phyloP scores from a whole-genome alignment of 1,284 basidiomycete genomes.

The Uromyces viciae-fabae region DNA sequence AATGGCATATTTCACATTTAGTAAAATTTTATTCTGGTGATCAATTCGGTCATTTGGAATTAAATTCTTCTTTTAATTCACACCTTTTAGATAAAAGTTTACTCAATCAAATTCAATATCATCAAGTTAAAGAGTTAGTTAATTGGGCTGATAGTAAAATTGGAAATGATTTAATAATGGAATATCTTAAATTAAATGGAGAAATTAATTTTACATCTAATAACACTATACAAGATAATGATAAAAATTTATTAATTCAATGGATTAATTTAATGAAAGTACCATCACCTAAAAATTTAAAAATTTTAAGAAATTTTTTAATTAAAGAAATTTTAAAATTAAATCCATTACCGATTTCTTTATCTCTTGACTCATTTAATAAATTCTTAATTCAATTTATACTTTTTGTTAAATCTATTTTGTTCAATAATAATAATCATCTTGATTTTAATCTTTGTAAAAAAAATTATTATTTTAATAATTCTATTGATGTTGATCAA shows the following conservation, averaged over 20 bases:
- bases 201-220: not conserved
- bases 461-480: not conserved
- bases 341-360: not conserved
- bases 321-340: not conserved
- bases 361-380: not conserved
- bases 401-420: not conserved
- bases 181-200: conserved; percentile 10
- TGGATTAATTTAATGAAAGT: conserved; percentile 24
- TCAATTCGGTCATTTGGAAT: not conserved
- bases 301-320: conserved; percentile 14
- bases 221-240: not conserved
- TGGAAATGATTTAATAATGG: conserved; percentile 2
- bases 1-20: conserved; percentile 30
- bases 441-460: conserved; percentile 10
- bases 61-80: not conserved
- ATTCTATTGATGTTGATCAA: not conserved
- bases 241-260: not conserved
- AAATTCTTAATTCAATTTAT: not conserved
- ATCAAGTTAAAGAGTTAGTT: not conserved
- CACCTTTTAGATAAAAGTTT: conserved; percentile 17
- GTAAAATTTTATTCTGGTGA: conserved; percentile 23
- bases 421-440: not conserved
- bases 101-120: conserved; percentile 5
- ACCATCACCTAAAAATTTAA: conserved; percentile 29
- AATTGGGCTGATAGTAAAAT: conserved; percentile 9